Conservation (phyloP, 768 basidiomycete species). For the Kondoa malvinella region DNA sequence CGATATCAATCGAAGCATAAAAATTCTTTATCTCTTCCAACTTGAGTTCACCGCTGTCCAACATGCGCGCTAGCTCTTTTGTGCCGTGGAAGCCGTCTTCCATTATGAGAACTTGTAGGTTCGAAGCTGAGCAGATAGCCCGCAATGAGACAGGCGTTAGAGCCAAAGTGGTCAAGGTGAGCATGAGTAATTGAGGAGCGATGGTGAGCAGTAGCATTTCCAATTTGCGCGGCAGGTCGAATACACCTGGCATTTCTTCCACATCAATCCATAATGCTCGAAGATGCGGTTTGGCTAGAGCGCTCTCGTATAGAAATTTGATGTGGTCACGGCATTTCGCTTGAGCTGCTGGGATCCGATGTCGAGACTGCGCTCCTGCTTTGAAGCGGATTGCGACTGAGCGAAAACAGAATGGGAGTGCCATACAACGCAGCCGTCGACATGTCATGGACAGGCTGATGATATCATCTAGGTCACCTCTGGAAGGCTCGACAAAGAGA, state of each 20-base stretch:
- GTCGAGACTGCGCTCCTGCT: background rate
- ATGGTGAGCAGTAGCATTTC: background rate
- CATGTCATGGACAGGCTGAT: background rate
- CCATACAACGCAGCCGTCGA: background rate
- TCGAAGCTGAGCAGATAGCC: background rate
- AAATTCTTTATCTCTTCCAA: background rate
- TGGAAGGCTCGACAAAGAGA: background rate
- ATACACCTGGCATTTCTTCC: background rate
- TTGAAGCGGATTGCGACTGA: background rate
- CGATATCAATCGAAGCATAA: conserved; percentile 3
- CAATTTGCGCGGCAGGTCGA: background rate
- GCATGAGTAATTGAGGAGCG: background rate
- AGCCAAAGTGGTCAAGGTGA: background rate
- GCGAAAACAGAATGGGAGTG: background rate
- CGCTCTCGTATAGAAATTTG: background rate
- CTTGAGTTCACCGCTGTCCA: background rate
- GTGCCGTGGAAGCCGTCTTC: conserved; percentile 1
- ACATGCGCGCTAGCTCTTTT: background rate
- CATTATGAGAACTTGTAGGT: background rate
- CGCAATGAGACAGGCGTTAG: background rate
- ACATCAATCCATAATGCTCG: conserved; percentile 6
- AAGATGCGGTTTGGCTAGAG: background rate
- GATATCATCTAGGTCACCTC: background rate
- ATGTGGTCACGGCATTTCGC: background rate
- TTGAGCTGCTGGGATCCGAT: background rate